These are phyloP conservation scores for Xerocomellus amylosporus DNA, from an alignment of 768 basidiomycete species.

Conservation along the genomic window DNA sequence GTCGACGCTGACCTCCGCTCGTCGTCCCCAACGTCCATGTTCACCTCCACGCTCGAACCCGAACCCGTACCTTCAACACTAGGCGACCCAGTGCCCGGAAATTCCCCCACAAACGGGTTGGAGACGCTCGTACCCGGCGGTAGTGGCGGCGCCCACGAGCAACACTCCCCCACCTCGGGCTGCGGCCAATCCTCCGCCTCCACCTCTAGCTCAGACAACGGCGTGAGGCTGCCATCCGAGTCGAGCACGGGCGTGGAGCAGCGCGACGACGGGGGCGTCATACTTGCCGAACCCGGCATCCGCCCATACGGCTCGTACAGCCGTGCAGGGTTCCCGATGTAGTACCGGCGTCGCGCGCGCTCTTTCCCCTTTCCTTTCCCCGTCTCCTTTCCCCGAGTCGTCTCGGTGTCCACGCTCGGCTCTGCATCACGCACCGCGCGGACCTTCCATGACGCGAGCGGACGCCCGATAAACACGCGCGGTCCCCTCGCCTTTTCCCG, in stretches of 20 bases:
- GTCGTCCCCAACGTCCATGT: neutral
- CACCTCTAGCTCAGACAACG: constrained; percentile 8
- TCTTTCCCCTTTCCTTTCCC: neutral
- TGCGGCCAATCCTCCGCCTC: constrained; percentile 28
- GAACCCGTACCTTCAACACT: neutral
- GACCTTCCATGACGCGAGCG: constrained; percentile 25
- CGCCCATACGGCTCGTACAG: constrained; percentile 21
- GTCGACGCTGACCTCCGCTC: neutral
- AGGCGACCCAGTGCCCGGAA: neutral
- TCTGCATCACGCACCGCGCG: constrained; percentile 23
- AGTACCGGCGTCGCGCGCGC: constrained; percentile 11
- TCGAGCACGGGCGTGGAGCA: constrained; percentile 5
- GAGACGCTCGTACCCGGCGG: neutral
- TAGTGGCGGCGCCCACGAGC: constrained; percentile 22
- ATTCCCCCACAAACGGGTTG: neutral
- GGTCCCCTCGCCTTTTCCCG: constrained; percentile 3
- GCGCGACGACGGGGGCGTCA: constrained; percentile 4
- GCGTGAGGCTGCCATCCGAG: constrained; percentile 14
- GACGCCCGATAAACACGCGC: constrained; percentile 26
- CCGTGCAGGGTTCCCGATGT: constrained; percentile 15
- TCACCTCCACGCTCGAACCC: neutral
- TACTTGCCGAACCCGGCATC: constrained; percentile 12
- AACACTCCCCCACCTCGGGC: constrained; percentile 32
- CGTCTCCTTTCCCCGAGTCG: neutral
- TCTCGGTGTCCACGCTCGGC: constrained; percentile 6